A percentile compares a stretch with the other conserved stretches of the same genome.
phyloP scores from a whole-genome alignment of 75 land plant species.

The Selaginella moellendorffii region DNA sequence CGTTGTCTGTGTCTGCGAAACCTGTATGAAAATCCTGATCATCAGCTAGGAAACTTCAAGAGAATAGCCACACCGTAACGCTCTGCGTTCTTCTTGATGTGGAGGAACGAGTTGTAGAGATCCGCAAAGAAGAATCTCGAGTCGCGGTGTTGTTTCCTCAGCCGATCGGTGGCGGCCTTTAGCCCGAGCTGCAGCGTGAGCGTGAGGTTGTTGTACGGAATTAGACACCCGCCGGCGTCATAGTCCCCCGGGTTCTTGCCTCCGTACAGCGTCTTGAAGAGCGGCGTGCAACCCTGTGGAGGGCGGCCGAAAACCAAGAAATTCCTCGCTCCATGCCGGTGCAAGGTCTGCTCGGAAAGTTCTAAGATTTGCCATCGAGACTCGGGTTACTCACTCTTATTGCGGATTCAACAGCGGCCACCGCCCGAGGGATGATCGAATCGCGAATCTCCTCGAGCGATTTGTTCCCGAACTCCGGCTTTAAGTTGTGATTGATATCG shows the following conservation, averaged over 20 bases:
- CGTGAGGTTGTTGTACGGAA: not conserved
- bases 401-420: not conserved
- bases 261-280: not conserved
- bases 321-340: not conserved
- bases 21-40: not conserved
- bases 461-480: not conserved
- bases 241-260: not conserved
- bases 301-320: not conserved
- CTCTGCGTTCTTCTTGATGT: not conserved
- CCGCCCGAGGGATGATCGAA: not conserved
- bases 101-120: not conserved
- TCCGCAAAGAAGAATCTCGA: not conserved
- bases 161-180: not conserved
- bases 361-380: not conserved
- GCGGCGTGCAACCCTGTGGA: not conserved
- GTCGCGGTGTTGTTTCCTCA: not conserved
- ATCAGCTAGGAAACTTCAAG: not conserved
- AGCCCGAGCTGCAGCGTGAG: not conserved
- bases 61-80: not conserved
- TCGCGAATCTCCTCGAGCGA: not conserved
- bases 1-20: not conserved
- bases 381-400: not conserved
- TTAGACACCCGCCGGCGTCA: not conserved
- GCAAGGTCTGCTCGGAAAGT: not conserved
- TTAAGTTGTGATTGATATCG: not conserved